Base-by-base conservation (phyloP, 495 filamentous ascomycete species). In the Xylaria bambusicola region DNA sequence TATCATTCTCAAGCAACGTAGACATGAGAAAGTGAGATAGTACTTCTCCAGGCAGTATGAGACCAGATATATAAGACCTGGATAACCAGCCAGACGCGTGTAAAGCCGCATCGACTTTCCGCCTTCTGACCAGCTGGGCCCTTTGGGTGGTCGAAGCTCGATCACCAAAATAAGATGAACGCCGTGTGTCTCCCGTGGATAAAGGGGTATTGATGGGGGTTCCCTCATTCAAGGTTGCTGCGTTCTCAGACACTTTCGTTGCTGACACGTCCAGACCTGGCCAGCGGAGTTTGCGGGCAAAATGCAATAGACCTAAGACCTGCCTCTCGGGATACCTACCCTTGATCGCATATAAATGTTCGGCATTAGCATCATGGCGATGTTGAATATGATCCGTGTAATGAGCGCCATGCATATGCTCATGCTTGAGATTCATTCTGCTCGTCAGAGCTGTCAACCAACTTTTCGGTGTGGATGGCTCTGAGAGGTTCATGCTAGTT, bases 1-100 rank as follows among this genome's bases (percentile, higher is more conserved):
- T 68, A 63, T 92, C 88, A 62, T 91, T 91, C 65, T 96, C 91
- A 17, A 96, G 66, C 20, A 94, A 58, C 0, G 89, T 88, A 1
- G 86, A 84, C 70, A 96, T 93, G 31, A 96, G 76, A 48, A 94
- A 83, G 64, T 94, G 89, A 27, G 80, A 81, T 40, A 92, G 77
- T 0, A 77, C 71, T 68, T 92, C 88, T 1, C 91, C 91, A 0
- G 91, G 91, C 26, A 94, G 72, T 38, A 94, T 83, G 23, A 96
- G 76, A 6, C 90, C 91, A 4, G 88, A 89, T 13, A 93, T 75
- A 73, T 88, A 94, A 29, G 84, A 88, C 58, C 88, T 85, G 17
- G 87, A 89, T 17, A 94, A 81, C 91, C 91, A 96, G n/a, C 91
- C 91, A 3, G 73, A 80, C 24, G 74, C 72, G 52, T 81, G 79